Evolutionary conservation across 176 grass and related monocot species (phyloP).

Genomic region (Urochloa ruziziensis): DNA sequence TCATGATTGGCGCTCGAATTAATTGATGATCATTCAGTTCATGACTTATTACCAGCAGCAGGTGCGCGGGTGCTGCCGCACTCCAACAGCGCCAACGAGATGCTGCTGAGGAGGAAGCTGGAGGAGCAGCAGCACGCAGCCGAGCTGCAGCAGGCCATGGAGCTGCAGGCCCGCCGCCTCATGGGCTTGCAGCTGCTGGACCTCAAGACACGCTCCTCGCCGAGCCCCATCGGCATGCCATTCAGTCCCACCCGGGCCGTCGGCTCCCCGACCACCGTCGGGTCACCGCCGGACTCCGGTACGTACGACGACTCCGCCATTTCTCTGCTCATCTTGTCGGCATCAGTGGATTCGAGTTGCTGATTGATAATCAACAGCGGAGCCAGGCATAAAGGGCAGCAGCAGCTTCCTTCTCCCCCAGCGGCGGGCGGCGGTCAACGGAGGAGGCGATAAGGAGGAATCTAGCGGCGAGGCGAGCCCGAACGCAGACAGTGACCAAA

Average conservation of each 20-base stretch:
- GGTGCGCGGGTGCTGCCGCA: conserved; percentile 84
- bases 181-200: conserved; percentile 75
- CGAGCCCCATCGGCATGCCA: conserved; percentile 28
- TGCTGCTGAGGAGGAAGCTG: conserved; percentile 79
- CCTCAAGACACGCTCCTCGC: conserved; percentile 48
- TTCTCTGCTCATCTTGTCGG: background rate
- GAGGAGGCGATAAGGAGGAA: conserved; percentile 82
- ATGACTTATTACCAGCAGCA: too few species aligned
- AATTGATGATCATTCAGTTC: too few species aligned
- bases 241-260: conserved; percentile 21
- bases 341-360: background rate
- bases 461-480: conserved; percentile 64
- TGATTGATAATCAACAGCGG: background rate
- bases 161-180: conserved; percentile 76
- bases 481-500: conserved; percentile 80
- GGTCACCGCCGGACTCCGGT: conserved; percentile 45
- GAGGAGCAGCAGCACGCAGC: conserved; percentile 92
- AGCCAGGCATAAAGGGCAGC: conserved; percentile 38
- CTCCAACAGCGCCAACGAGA: conserved; percentile 58
- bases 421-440: conserved; percentile 51
- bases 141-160: conserved; percentile 87
- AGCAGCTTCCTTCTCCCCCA: conserved; percentile 44
- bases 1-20: too few species aligned
- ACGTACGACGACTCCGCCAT: background rate
- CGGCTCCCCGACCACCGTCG: background rate